Evolutionary conservation across 345 rosid species (phyloP), one percentile per base, ranked within the genome.

Genomic region (Gossypium arboreum): DNA sequence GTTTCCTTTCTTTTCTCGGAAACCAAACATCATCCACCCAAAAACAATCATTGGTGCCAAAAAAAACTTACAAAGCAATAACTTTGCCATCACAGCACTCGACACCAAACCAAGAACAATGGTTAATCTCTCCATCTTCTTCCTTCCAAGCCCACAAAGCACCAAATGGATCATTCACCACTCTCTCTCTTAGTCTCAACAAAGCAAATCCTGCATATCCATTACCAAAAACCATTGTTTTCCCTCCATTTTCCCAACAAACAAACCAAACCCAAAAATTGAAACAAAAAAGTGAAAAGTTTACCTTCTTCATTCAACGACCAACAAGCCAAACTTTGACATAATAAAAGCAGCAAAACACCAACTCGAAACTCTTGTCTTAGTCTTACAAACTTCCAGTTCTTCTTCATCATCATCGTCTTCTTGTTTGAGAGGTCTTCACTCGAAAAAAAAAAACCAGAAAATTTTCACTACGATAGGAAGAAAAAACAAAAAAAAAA

Each of bases 71-170:
- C 98, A 92, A 80, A 86, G 75, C 67, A 57, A 87, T 83, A 3
- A 94, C 92, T 79, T 81, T 86, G 59, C 91, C 92, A 70, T 86
- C 73, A 57, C 87, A 90, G 81, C 98, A 94, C 61, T 76, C 88
- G 7, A 94, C 87, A 10, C 95, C 98, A 24, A 82, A 89, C 98
- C 98, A 91, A 7, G 86, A 88, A 80, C 98, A 94, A 56, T 85
- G 96, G 81, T 85, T 85, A 41, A 63, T 7, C 13, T 61, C 74
- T 68, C 83, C 81, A 73, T 76, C 77, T 52, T 83, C 60, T 68
- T 83, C 82, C 61, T 76, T 74, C 97, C 97, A 91, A 82, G 80
- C 79, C 69, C 85, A 77, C 60, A 94, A 75, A 64, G 90, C 92
- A 72, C 86, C 86, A 76, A 80, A 86, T 4, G 97, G 97, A 83